Evolutionary conservation across 306 rosid genomes (phyloP), one percentile per base, ranked within the genome.

Genomic region (Cucurbita argyrosperma): DNA sequence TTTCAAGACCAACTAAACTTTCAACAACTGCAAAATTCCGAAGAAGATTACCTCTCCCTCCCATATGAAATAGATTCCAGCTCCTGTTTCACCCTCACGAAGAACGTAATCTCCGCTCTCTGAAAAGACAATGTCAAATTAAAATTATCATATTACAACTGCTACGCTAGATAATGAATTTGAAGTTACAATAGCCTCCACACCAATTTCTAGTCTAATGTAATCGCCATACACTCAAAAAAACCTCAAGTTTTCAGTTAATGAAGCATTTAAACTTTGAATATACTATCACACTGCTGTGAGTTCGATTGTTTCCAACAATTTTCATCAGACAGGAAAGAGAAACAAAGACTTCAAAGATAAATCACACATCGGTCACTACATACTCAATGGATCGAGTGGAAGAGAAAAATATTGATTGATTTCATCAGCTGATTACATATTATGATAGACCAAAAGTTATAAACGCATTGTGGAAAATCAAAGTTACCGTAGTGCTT

Each of bases 61-160:
- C 92, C 85, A 90, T 56, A 94, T 73, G 85, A 94, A 88, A 88
- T 94, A 94, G 80, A 91, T 85, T 21, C 92, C 97, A 66, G 84
- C 94, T 9, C 87, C 97, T 13, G 76, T 64, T 80, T 90, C 91
- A 42, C 92, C 98, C 78, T 84, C 96, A 23, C 89, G 96, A 65
- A 89, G 95, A 80, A 94, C 84, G 76, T 78, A 77, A 51, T 82
- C 88, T 76, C 97, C 87, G 0, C 79, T 68, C 75, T 83, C 98
- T 94, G 75, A 82, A 83, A 40, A 49, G 30, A 72, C 60, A 37
- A 38, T 61, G 76, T 30, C 58, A 54, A 74, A 57, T 68, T 47
- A 47, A 14, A 65, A 43, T 6, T 35, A 80, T 63, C 10, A 50
- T 40, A 46, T 16, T 60, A 16, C 69, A 4, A 26, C 69, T 10